Base-by-base conservation (phyloP, 768 basidiomycete genomes). In the Obba rivulosa region DNA sequence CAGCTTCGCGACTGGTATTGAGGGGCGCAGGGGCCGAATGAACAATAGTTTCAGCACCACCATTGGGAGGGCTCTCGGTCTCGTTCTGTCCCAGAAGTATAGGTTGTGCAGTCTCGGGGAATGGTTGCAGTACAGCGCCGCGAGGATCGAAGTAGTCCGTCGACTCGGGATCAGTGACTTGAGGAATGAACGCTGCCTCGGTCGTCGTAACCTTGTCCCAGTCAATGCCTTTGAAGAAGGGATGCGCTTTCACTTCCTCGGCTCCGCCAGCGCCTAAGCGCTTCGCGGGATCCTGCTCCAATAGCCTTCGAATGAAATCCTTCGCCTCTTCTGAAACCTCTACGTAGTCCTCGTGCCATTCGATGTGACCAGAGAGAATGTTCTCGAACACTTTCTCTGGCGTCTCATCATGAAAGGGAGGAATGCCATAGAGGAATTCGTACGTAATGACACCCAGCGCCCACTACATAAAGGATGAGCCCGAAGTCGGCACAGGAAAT, bases 81-180 rank as follows among this genome's bases (percentile, higher is more conserved):
- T 63, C 62, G 16, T 69, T 65, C 50, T 75, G 73, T 23, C 71
- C 74, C n/a, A 81, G 82, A 64, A 45, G 79, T 68, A 54, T 80
- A 61, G 52, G 55, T 37, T 75, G 73, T 43, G 92, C 91, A 41
- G 94, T 91, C 50, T 97, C 95, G 41, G 92, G 86, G 77, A 98
- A 96, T 31, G 90, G 69, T 61, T 92, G 89, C 24, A 85, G 81
- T 38, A 89, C 81, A 14, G 95, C 95, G 3, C 96, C 96, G 38
- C 96, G 84, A 52, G 93, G 81, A 69, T 99, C 96, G 60, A 99
- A 99, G 69, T 99, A 99, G 65, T 99, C 96, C n/a, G 96, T 99
- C 18, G 92, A 95, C 69, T 97, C 94, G 3, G 94, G 93, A 66
- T 98, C 94, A 13, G 87, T 80, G 28, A 96, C 82, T 61, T 93